Base-by-base conservation (phyloP, 2,329 filamentous ascomycete genomes). In the Verticillium nubilum region DNA sequence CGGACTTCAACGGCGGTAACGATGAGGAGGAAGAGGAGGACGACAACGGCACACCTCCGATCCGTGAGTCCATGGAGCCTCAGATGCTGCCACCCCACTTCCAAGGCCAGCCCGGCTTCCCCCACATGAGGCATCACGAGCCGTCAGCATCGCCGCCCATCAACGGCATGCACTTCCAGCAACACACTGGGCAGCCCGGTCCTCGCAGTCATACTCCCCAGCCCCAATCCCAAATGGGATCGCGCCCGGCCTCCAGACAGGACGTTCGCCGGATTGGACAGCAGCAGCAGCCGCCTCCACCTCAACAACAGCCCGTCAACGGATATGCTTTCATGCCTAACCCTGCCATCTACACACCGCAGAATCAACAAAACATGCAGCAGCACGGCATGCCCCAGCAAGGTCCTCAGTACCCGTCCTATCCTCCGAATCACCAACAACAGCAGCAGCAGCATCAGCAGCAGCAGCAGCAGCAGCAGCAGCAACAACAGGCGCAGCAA, bases 131-230 rank as follows among this genome's bases (percentile, higher is more conserved):
- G 70, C 89, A 95, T 67, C 84, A 88, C 59, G 92, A 91, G 23
- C 90, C 92, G 12, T 96, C 92, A 26, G 90, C 88, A 31, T 97
- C 94, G 26, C 94, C 94, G 60, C 94, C 94, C 3, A 91, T 97
- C 65, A 96, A 92, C 69, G 88, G 88, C 63, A 83, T 88, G 64
- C 83, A 85, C 26, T 92, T 88, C 67, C 85, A 86, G 63, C 83
- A 85, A 60, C 75, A 76, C 50, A 67, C 70, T 29, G 66, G 69
- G 9, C 75, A 75, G 56, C 73, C 79, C 67, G 69, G 72, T n/a
- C 79, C 78, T 58, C 86, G 92, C 63, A 87, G 89, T 59, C 88
- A 90, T 62, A 96, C 93, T 6, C 93, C 93, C 17, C 90, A 96
- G 69, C 93, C 93, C 17, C 90, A 96, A 69, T 90, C 91, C 4